Percentiles rank a stretch among this genome's conserved stretches.
phyloP scores from a whole-genome alignment of 352 stramenopile species.

The Pythium biforme region DNA sequence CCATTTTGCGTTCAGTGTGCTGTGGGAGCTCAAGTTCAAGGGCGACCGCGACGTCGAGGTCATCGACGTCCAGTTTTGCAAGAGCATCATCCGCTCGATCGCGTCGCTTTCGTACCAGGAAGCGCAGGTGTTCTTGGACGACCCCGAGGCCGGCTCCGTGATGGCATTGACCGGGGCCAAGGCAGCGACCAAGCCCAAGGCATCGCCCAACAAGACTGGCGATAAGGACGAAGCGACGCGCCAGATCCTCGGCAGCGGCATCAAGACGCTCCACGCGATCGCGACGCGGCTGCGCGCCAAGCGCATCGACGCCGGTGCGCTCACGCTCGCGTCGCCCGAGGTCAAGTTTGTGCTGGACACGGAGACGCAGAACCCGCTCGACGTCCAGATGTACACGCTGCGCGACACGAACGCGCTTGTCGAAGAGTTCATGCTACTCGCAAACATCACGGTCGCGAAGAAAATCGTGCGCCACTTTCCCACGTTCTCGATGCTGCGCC shows the following conservation, averaged over 20 bases:
- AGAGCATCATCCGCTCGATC: slow-evolving; percentile 97
- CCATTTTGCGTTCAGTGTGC: slow-evolving; percentile 81
- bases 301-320: slow-evolving; percentile 94
- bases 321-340: slow-evolving; percentile 97
- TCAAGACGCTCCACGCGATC: slow-evolving; percentile 92
- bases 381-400: slow-evolving; percentile 97
- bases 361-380: slow-evolving; percentile 97
- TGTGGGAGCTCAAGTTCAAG: slow-evolving; percentile 75
- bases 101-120: slow-evolving; percentile 97
- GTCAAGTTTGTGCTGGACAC: slow-evolving; percentile 97
- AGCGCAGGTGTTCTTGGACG: slow-evolving; percentile 95
- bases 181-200: slow-evolving; percentile 22
- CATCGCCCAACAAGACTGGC: background rate
- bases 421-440: slow-evolving; percentile 99
- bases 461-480: slow-evolving; percentile 93
- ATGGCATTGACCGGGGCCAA: slow-evolving; percentile 27
- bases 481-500: slow-evolving; percentile 93
- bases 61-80: slow-evolving; percentile 95
- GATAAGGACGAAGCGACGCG: slow-evolving; percentile 40
- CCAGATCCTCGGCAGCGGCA: slow-evolving; percentile 70
- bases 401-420: slow-evolving; percentile 96
- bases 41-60: slow-evolving; percentile 83
- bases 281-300: slow-evolving; percentile 89
- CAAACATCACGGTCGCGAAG: slow-evolving; percentile 98
- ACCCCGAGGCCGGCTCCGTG: slow-evolving; percentile 53